Percentiles rank a stretch among this genome's conserved stretches.
phyloP scores from a whole-genome alignment of 495 filamentous ascomycete species.

The Amphirosellinia nigrospora region DNA sequence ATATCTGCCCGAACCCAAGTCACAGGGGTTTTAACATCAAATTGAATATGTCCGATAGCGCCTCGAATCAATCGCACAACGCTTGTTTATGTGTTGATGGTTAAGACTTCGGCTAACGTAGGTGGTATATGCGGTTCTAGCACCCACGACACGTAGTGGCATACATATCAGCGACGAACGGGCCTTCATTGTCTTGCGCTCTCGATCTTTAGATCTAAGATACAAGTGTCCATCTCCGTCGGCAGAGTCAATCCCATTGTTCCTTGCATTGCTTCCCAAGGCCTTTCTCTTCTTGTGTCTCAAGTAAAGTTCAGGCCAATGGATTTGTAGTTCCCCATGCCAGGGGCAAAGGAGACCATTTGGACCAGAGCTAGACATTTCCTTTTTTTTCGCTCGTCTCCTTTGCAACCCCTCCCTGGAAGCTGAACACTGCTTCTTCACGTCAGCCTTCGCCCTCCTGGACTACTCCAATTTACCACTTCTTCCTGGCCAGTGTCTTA shows the following conservation, averaged over 20 bases:
- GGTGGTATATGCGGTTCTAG: background rate
- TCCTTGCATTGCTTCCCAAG: constrained; percentile 22
- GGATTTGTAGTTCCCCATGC: constrained; percentile 6
- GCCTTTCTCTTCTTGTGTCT: constrained; percentile 17
- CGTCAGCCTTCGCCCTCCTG: constrained; percentile 22
- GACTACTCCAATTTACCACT: constrained; percentile 37
- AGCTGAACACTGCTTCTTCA: constrained; percentile 31
- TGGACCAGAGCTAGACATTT: constrained; percentile 29
- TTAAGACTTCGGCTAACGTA: background rate
- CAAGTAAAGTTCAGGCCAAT: constrained; percentile 16
- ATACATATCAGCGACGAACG: constrained; percentile 22
- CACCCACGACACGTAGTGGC: constrained; percentile 3
- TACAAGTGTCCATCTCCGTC: constrained; percentile 23
- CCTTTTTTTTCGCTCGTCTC: constrained; percentile 28
- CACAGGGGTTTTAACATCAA: background rate
- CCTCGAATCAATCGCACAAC: background rate
- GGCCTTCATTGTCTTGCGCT: constrained; percentile 27
- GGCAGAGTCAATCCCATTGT: constrained; percentile 17
- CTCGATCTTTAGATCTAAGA: constrained; percentile 21
- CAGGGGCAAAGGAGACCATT: constrained; percentile 17
- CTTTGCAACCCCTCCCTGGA: constrained; percentile 20
- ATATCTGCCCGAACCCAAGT: background rate
- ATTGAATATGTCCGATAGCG: background rate
- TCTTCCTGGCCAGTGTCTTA: constrained; percentile 34
- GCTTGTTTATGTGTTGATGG: background rate